A percentile compares a stretch with the other conserved stretches of the same genome.
These are phyloP conservation scores for Cercospora sojina DNA, from an alignment of 2,329 filamentous ascomycete species.

Conservation along the genomic window DNA sequence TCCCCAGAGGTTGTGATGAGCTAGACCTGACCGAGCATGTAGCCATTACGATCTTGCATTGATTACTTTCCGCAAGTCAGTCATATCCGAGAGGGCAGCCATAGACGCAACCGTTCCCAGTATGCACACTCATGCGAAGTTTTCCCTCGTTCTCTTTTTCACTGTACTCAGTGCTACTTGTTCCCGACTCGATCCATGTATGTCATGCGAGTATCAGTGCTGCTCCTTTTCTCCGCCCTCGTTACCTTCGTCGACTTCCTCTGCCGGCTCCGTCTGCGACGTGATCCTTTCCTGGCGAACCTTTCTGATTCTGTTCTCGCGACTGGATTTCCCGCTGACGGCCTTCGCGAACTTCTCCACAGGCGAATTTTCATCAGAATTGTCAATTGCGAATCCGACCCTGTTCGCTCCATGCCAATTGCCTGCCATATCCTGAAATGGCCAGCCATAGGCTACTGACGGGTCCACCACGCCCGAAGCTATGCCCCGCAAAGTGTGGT, in stretches of 20 bases:
- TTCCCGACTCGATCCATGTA: not conserved
- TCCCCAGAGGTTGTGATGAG: not conserved
- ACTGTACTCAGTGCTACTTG: not conserved
- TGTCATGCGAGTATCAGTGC: not conserved
- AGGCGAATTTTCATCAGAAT: not conserved
- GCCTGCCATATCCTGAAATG: not conserved
- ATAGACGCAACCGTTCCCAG: not conserved
- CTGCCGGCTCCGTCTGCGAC: not conserved
- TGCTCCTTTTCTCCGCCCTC: not conserved
- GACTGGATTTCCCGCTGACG: not conserved
- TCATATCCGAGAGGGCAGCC: not conserved
- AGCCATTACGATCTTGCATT: not conserved
- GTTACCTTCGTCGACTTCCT: not conserved
- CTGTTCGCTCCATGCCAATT: not conserved
- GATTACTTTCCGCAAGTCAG: not conserved
- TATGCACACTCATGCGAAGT: not conserved
- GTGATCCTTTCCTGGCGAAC: not conserved
- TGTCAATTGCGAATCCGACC: not conserved
- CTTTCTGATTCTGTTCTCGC: not conserved
- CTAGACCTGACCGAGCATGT: not conserved
- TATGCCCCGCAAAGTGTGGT: not conserved
- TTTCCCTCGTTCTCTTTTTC: not conserved
- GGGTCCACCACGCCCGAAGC: not conserved
- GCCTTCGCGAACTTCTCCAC: not conserved
- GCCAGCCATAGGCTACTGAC: not conserved